Base-by-base conservation (phyloP, 345 rosid genomes). In the Rhodomyrtus tomentosa region DNA sequence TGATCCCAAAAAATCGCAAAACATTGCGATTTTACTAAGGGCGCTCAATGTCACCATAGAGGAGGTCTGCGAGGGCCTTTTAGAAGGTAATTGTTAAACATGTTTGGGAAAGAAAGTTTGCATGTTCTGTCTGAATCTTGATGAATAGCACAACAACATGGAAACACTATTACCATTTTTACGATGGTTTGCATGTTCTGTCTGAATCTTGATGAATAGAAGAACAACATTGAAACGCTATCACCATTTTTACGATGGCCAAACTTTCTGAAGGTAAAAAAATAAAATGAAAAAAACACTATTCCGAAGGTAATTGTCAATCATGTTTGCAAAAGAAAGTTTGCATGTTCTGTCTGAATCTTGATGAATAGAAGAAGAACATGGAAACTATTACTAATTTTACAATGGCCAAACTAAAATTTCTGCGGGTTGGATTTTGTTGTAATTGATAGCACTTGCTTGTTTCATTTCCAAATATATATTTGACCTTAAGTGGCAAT, bases 1-100 rank as follows among this genome's bases (percentile, higher is more conserved):
- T 85, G 99, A 96, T 86, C 98, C 99, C 51, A 98, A 98, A 85
- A 98, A 93, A 88, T 96, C 98, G 1, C 99, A 96, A 89, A 98
- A 98, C 89, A 96, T 98, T 82, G 98, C 99, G 3, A 98, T 98
- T 86, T 84, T 91, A 89, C 95, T 98, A 29, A 91, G 98, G 52
- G 99, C 99, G 3, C 90, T 96, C 82, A 93, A 98, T 84, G 99
- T 98, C 86, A 96, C 99, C 49, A 85, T 94, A 10, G 99, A 96
- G 90, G 99, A 98, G 94, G 98, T 98, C 83, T 94, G 98, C 87
- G 99, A 98, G 50, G 99, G 97, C 45, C 99, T 98, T 72, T 87
- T 96, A 62, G 99, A 98, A 94, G 99, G 99, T 98, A 94, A 85
- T 50, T 58, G 25, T 24, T 25, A 27, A 21, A 50, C 42, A 27